A percentile compares a stretch with the other conserved stretches of the same genome.
These are phyloP conservation scores for Ogataea henricii DNA, from an alignment of 805 yeast species.

Conservation along the genomic window DNA sequence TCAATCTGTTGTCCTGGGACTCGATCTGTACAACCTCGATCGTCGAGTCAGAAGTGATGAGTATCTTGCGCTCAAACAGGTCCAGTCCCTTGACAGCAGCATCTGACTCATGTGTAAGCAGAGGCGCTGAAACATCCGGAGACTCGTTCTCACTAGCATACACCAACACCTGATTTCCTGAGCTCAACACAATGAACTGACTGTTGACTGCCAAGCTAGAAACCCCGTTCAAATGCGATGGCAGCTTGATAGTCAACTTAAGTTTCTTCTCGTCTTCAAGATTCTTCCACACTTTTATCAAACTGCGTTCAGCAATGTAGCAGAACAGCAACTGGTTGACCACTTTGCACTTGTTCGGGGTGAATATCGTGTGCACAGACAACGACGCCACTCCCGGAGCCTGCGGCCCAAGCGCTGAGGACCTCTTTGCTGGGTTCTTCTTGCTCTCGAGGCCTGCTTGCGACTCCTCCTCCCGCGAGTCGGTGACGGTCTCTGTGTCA, in stretches of 20 bases:
- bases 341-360: constrained; percentile 21
- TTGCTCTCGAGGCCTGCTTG: constrained; percentile 6
- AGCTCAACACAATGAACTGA: constrained; percentile 17
- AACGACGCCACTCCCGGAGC: neutral
- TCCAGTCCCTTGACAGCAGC: constrained; percentile 19
- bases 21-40: constrained; percentile 24
- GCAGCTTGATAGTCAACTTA: constrained; percentile 15
- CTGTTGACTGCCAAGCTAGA: constrained; percentile 21
- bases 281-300: constrained; percentile 25
- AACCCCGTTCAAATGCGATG: constrained; percentile 11
- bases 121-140: constrained; percentile 5
- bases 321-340: constrained; percentile 14
- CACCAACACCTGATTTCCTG: constrained; percentile 17
- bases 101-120: constrained; percentile 16
- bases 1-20: constrained; percentile 12
- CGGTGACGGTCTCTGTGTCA: constrained; percentile 26
- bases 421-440: constrained; percentile 12
- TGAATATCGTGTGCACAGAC: constrained; percentile 19
- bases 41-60: constrained; percentile 19
- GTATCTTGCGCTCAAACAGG: constrained; percentile 19
- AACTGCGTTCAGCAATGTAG: constrained; percentile 23
- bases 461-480: constrained; percentile 13
- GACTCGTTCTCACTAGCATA: constrained; percentile 12
- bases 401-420: neutral
- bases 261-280: constrained; percentile 11